Percentiles rank a stretch among this genome's conserved stretches.
phyloP scores from a whole-genome alignment of 495 filamentous ascomycete species.

The Stereocaulon alpinum region DNA sequence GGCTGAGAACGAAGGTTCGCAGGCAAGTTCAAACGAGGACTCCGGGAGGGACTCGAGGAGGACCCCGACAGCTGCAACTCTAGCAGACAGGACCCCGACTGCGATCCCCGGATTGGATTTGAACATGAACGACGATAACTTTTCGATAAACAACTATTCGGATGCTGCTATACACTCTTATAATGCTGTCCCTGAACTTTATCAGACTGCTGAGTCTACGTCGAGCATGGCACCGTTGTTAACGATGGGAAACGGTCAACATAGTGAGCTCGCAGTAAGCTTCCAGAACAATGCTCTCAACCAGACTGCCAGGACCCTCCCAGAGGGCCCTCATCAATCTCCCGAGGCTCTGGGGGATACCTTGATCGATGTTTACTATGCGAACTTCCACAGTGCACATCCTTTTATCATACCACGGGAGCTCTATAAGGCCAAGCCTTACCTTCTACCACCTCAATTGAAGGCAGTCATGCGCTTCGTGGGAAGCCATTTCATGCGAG shows the following conservation, averaged over 20 bases:
- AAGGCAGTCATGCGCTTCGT: constrained; percentile 1
- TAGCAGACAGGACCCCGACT: not conserved
- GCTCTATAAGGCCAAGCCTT: not conserved
- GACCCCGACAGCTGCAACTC: constrained; percentile 1
- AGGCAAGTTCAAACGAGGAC: too few relatives aligned
- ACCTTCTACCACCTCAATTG: not conserved
- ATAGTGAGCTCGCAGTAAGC: not conserved
- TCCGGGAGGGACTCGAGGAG: too few relatives aligned
- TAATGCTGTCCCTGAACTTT: not conserved
- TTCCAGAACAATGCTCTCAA: not conserved
- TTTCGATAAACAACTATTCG: not conserved
- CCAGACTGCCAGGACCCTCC: not conserved
- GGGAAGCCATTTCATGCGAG: not conserved
- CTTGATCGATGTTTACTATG: not conserved
- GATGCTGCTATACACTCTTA: not conserved
- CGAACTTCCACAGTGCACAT: not conserved
- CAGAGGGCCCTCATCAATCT: not conserved
- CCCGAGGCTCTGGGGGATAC: not conserved
- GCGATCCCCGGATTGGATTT: not conserved
- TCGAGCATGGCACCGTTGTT: not conserved
- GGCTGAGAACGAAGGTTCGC: not conserved
- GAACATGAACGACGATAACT: not conserved
- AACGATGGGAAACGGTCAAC: not conserved
- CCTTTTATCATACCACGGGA: not conserved
- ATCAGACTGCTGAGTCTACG: not conserved